Evolutionary conservation across 1,284 basidiomycete species (phyloP).

Genomic region (Rhodotorula sp.): DNA sequence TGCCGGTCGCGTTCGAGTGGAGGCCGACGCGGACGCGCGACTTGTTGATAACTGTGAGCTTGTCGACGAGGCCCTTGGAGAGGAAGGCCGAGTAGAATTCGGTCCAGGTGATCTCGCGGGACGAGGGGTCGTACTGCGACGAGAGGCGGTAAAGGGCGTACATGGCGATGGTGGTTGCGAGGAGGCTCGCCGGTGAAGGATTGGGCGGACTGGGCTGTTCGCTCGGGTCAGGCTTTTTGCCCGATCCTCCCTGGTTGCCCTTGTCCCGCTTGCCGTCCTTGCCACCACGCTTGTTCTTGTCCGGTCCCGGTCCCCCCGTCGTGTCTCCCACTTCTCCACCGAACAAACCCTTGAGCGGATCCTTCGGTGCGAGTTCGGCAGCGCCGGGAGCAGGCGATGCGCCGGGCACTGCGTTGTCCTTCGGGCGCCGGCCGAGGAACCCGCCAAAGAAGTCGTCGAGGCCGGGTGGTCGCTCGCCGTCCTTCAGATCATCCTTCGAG

Average conservation of each 20-base stretch:
- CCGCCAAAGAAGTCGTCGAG: slow-evolving; percentile 44
- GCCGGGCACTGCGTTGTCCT: slow-evolving; percentile 18
- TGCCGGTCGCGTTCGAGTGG: slow-evolving; percentile 73
- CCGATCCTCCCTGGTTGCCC: slow-evolving; percentile 9
- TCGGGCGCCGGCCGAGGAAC: slow-evolving; percentile 23
- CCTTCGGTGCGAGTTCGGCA: slow-evolving; percentile 22
- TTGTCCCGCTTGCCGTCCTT: slow-evolving; percentile 2
- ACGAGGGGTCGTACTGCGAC: slow-evolving; percentile 37
- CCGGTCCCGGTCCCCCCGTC: slow-evolving; percentile 16
- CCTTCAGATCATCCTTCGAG: neutral
- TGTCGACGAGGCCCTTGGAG: slow-evolving; percentile 91
- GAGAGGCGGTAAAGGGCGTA: slow-evolving; percentile 43
- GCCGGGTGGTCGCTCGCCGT: slow-evolving; percentile 24
- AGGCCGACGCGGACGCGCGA: slow-evolving; percentile 82
- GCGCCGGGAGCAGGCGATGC: slow-evolving; percentile 20
- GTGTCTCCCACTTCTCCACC: slow-evolving; percentile 11
- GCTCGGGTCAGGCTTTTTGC: slow-evolving; percentile 11
- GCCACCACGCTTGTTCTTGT: slow-evolving; percentile 11
- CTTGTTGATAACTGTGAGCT: slow-evolving; percentile 88
- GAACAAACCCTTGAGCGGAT: slow-evolving; percentile 31
- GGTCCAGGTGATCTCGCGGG: slow-evolving; percentile 47
- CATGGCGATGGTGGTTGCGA: slow-evolving; percentile 38
- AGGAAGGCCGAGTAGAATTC: slow-evolving; percentile 47
- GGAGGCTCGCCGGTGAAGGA: slow-evolving; percentile 28
- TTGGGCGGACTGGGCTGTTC: slow-evolving; percentile 15